Evolutionary conservation across 1,284 basidiomycete genomes (phyloP).

Genomic region (Kalmanozyma brasiliensis): DNA sequence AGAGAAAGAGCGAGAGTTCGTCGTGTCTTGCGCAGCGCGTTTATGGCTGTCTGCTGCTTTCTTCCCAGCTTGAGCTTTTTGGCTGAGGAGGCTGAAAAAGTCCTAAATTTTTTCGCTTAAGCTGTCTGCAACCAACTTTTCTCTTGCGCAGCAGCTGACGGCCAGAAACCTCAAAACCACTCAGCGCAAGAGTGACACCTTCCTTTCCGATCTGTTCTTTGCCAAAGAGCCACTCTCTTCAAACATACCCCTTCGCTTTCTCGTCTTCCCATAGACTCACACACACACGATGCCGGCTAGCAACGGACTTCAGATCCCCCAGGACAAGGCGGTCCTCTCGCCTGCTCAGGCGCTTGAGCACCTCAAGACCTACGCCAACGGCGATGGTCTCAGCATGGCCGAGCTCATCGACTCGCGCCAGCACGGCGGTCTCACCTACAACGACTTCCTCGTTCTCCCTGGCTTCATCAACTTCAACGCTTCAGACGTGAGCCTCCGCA

Average conservation of each 20-base stretch:
- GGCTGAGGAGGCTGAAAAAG: background rate
- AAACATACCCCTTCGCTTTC: conserved; percentile 14
- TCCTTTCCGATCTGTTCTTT: conserved; percentile 32
- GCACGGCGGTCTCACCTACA: conserved; percentile 96
- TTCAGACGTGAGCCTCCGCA: conserved; percentile 82
- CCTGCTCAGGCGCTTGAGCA: conserved; percentile 56
- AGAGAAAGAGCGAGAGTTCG: background rate
- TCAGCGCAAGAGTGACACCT: conserved; percentile 1
- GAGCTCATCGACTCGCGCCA: conserved; percentile 90
- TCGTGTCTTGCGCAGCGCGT: conserved; percentile 13
- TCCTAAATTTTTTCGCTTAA: conserved; percentile 13
- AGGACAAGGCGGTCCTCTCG: conserved; percentile 49
- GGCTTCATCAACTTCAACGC: conserved; percentile 95
- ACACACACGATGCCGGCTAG: conserved; percentile 24
- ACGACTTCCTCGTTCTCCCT: conserved; percentile 73
- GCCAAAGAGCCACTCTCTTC: conserved; percentile 46
- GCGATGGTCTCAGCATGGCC: conserved; percentile 85
- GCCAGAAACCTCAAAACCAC: conserved; percentile 12
- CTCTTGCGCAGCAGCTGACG: background rate
- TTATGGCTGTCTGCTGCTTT: too few species aligned
- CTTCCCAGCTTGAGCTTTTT: conserved; percentile 10
- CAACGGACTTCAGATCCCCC: conserved; percentile 40
- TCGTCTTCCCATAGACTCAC: background rate
- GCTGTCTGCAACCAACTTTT: conserved; percentile 4
- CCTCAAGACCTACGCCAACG: conserved; percentile 73